Percentiles rank a stretch among this genome's conserved stretches.
Evolutionary conservation across 202 grass and related monocot species (phyloP).

Genomic region (Dendrocalamus latiflorus): DNA sequence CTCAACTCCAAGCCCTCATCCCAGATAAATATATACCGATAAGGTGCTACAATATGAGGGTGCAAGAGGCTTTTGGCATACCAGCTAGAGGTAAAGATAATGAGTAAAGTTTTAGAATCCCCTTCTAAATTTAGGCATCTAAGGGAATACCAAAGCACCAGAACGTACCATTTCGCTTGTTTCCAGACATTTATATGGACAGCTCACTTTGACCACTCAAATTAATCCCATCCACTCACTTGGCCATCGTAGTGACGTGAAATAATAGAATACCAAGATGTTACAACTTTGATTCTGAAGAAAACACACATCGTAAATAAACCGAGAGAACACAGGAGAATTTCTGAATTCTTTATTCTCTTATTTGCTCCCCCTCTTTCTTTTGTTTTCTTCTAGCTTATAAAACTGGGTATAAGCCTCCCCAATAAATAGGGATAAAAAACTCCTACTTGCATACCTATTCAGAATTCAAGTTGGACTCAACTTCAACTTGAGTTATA

Average conservation of each 20-base stretch:
- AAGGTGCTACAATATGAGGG: slow-evolving; percentile 84
- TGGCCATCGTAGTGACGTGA: slow-evolving; percentile 96
- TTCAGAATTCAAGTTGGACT: too few species aligned
- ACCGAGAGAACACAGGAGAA: too few species aligned
- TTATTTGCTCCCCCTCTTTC: too few species aligned
- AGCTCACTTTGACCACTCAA: slow-evolving; percentile 91
- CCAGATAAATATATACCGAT: slow-evolving; percentile 92
- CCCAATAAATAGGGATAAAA: too few species aligned
- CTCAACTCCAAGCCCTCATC: slow-evolving; percentile 90
- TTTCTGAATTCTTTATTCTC: too few species aligned
- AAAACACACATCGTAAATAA: too few species aligned
- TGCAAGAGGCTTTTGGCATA: slow-evolving; percentile 94
- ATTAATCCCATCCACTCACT: slow-evolving; percentile 86
- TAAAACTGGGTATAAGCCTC: too few species aligned
- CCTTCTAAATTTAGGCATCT: slow-evolving; percentile 6
- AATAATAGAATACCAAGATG: slow-evolving; percentile 87
- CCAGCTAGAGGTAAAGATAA: slow-evolving; percentile 52
- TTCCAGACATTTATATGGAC: slow-evolving; percentile 71
- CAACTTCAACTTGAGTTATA: too few species aligned
- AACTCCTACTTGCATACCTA: too few species aligned
- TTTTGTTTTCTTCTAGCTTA: too few species aligned
- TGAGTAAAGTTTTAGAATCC: slow-evolving; percentile 12
- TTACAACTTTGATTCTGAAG: too few species aligned
- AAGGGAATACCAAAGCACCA: slow-evolving; percentile 13
- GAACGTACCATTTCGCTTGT: slow-evolving; percentile 82